Conservation (phyloP, 2,329 filamentous ascomycete species). For the Blastomyces parvus region DNA sequence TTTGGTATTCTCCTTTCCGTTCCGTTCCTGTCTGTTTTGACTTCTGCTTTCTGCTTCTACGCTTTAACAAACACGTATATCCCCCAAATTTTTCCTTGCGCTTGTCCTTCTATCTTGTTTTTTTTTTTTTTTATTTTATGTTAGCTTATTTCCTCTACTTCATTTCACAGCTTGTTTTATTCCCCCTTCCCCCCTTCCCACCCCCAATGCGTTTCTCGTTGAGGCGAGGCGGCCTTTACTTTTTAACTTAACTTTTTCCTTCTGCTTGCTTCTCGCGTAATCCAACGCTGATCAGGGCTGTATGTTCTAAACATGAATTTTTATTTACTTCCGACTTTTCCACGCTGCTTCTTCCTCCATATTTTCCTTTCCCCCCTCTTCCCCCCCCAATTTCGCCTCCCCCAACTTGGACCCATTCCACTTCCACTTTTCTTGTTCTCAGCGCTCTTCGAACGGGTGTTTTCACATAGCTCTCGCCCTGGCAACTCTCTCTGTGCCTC, state of each 20-base stretch:
- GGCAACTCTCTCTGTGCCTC: too few species aligned
- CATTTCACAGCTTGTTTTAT: slow-evolving; percentile 1
- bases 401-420: neutral
- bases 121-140: neutral
- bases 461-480: neutral
- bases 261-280: neutral
- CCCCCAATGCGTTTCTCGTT: neutral
- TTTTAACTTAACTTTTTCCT: neutral
- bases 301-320: slow-evolving; percentile 4
- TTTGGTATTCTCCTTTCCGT: neutral
- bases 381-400: neutral
- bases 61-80: neutral
- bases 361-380: neutral
- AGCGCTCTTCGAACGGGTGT: neutral
- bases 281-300: neutral
- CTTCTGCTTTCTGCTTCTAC: neutral
- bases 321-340: neutral
- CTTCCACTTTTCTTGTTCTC: neutral
- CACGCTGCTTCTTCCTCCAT: neutral
- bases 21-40: neutral
- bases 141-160: neutral
- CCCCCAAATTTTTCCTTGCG: neutral
- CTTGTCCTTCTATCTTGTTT: too few species aligned
- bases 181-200: neutral
- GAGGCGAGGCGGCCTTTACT: neutral